Conservation (phyloP, 1,284 basidiomycete genomes). For the Lignosus rhinocerotis region DNA sequence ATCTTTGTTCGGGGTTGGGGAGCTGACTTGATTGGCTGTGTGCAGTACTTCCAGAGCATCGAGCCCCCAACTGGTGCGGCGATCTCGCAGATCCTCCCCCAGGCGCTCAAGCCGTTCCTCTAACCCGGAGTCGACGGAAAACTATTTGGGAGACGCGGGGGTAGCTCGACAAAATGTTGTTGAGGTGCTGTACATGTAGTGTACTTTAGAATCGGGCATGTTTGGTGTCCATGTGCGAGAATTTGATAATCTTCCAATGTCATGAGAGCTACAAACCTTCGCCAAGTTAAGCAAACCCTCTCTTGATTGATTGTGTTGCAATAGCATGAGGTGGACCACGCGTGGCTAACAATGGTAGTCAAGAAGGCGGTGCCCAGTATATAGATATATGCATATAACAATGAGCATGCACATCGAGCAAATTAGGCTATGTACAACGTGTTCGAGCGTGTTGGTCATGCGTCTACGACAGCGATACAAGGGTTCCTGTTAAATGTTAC, state of each 20-base stretch:
- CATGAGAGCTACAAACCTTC: not conserved
- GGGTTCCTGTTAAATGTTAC: too few relatives aligned
- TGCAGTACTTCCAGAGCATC: conserved; percentile 61
- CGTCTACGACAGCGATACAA: too few relatives aligned
- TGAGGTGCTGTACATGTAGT: not conserved
- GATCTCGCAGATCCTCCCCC: conserved; percentile 52
- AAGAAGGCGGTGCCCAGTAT: too few relatives aligned
- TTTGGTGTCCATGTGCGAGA: not conserved
- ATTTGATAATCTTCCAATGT: not conserved
- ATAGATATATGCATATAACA: too few relatives aligned
- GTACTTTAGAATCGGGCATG: not conserved
- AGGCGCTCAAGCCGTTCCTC: conserved; percentile 57
- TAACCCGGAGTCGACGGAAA: conserved; percentile 32
- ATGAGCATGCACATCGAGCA: too few relatives aligned
- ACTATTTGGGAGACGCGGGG: not conserved
- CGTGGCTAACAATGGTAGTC: too few relatives aligned
- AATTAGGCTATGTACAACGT: too few relatives aligned
- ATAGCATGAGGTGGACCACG: too few relatives aligned
- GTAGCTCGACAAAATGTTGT: not conserved
- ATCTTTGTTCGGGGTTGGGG: not conserved
- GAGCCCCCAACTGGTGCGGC: conserved; percentile 60
- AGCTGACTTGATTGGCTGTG: conserved; percentile 5
- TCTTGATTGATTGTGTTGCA: too few relatives aligned
- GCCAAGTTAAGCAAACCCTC: too few relatives aligned
- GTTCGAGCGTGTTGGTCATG: too few relatives aligned